Conservation (phyloP, 441 rosid species). For the Adansonia rubrostipa region DNA sequence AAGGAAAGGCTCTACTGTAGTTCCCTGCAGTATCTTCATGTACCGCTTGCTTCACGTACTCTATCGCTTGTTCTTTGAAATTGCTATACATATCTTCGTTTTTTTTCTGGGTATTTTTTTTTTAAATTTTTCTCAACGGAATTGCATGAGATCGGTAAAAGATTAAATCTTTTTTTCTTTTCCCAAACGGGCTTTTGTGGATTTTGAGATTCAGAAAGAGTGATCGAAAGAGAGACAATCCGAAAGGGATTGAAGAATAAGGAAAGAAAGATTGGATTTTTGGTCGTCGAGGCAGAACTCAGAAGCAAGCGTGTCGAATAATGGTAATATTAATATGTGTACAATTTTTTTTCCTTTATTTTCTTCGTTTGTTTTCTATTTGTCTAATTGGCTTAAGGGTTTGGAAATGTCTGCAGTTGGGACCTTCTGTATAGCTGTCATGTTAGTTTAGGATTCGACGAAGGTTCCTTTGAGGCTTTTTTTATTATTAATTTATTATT, state of each 20-base stretch:
- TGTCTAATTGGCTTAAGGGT: too few relatives aligned
- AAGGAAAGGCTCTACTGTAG: conserved; percentile 88
- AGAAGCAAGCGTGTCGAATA: neutral
- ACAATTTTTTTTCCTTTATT: neutral
- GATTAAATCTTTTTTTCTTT: neutral
- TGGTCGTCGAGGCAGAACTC: conserved; percentile 4
- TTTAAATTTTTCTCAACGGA: conserved; percentile 11
- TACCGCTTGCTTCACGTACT: conserved; percentile 96
- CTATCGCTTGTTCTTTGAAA: conserved; percentile 97
- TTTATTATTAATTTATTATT: too few relatives aligned
- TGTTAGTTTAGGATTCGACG: too few relatives aligned
- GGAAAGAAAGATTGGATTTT: neutral
- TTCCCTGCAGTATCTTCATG: conserved; percentile 91
- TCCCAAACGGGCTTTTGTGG: neutral
- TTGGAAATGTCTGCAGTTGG: too few relatives aligned
- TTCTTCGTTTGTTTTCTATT: too few relatives aligned
- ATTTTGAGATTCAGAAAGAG: neutral
- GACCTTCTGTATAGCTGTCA: too few relatives aligned
- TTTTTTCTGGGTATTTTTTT: conserved; percentile 3
- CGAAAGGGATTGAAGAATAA: neutral
- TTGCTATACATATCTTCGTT: conserved; percentile 82
- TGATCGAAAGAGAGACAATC: neutral
- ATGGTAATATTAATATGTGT: too few relatives aligned
- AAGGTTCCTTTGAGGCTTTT: too few relatives aligned
- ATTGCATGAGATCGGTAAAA: conserved; percentile 24